Evolutionary conservation across 179 eudicot species (phyloP).

Genomic region (Silene coronaria): DNA sequence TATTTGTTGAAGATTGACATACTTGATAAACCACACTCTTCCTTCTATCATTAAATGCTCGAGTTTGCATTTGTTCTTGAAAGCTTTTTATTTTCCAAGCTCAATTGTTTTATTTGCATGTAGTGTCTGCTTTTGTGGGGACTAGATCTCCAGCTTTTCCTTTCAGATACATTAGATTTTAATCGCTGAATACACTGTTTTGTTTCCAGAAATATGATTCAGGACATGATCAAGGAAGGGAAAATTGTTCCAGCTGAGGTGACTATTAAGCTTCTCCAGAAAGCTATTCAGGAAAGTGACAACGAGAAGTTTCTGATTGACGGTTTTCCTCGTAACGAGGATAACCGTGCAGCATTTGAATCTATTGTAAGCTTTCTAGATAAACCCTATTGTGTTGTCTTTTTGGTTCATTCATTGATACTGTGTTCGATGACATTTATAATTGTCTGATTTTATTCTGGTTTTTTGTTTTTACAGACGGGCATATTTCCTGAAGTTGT

Average conservation of each 20-base stretch:
- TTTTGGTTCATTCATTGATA: background rate
- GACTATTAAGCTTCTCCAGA: constrained; percentile 77
- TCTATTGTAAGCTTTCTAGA: constrained; percentile 47
- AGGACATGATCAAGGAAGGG: constrained; percentile 90
- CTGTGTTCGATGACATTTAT: constrained; percentile 6
- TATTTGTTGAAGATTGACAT: background rate
- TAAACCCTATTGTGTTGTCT: background rate
- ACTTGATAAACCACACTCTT: background rate
- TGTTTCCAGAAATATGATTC: constrained; percentile 58
- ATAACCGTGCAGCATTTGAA: constrained; percentile 89
- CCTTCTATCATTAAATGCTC: background rate
- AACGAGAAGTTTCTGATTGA: constrained; percentile 86
- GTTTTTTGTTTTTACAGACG: constrained; percentile 23
- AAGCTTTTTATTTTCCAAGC: background rate
- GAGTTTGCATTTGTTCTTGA: background rate
- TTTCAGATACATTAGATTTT: background rate
- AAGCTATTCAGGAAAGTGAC: constrained; percentile 62
- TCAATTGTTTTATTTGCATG: background rate
- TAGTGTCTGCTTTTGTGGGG: background rate
- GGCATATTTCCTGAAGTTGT: constrained; percentile 39
- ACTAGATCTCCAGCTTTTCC: background rate
- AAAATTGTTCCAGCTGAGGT: constrained; percentile 95
- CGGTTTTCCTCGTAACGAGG: constrained; percentile 99
- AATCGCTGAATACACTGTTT: background rate
- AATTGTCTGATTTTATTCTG: background rate